These are phyloP conservation scores for Pseudozyma sp. DNA, from an alignment of 1,284 basidiomycete genomes.

Conservation along the genomic window DNA sequence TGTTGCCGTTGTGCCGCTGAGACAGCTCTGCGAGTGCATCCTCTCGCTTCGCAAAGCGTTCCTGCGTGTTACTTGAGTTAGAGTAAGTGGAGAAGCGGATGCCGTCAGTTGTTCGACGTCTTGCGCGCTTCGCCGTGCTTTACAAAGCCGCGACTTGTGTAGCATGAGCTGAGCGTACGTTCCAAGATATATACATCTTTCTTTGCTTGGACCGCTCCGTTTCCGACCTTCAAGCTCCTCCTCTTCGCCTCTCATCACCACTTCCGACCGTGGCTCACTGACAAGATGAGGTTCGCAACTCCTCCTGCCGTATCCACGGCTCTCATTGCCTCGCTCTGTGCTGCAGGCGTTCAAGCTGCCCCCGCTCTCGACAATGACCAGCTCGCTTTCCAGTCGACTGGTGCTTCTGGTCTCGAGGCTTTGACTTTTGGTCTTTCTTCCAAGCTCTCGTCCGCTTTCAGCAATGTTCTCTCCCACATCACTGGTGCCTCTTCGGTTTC, in stretches of 20 bases:
- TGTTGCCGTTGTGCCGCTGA: too few species aligned
- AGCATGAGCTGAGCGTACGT: too few species aligned
- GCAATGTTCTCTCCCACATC: constrained; percentile 11
- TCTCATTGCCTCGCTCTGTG: constrained; percentile 16
- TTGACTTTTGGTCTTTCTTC: constrained; percentile 28
- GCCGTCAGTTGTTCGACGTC: too few species aligned
- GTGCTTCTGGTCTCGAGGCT: constrained; percentile 24
- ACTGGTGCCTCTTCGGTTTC: constrained; percentile 1
- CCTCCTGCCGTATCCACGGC: constrained; percentile 13
- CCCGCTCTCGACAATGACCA: constrained; percentile 28
- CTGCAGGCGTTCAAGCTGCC: constrained; percentile 16
- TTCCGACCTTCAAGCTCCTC: neutral
- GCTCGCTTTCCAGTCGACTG: constrained; percentile 16
- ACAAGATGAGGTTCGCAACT: constrained; percentile 26
- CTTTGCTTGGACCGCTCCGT: neutral
- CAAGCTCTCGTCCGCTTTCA: constrained; percentile 33
- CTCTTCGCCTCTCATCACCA: neutral
- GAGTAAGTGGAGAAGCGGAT: too few species aligned
- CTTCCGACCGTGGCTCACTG: neutral
- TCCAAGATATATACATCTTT: too few species aligned
- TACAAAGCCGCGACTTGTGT: too few species aligned
- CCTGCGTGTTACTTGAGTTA: too few species aligned
- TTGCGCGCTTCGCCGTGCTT: too few species aligned
- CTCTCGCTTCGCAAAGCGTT: too few species aligned
- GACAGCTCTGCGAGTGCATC: too few species aligned